Evolutionary conservation across 1,139 yeast species (phyloP), one percentile per base, ranked within the genome.

Genomic region (Wickerhamomyces sp.): DNA sequence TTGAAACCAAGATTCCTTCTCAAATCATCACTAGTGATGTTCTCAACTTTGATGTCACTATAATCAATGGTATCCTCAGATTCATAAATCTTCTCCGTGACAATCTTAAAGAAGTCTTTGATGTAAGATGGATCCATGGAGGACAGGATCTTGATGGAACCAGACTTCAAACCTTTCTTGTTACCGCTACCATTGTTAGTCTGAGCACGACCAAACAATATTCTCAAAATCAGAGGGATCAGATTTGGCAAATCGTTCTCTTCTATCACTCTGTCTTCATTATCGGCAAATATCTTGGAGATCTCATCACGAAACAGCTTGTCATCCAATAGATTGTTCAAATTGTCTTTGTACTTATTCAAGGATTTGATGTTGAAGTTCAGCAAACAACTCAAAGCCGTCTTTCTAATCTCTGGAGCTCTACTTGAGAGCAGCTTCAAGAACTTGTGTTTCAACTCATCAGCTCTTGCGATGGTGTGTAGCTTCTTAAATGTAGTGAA

Each of bases 191-290:
- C 61, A 21, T 58, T 61, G 22, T 65, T 59, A 5, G 71, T 66
- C 59, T 86, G 95, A 9, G 88, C 87, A 44, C 94, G 70, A 6
- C 98, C 98, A 58, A 82, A 91, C 23, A 93, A 62, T 19, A 93
- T 81, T 44, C 96, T 66, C 31, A 89, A 59, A 5, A 88, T 72
- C 30, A 85, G 56, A 2, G 94, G 93, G 72, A 88, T 73, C 6
- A 91, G 67, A 1, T 46, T 57, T 1, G 58, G 63, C 16, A 72
- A 64, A 53, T 89, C 96, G 7, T 66, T 67, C 12, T 65, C 68
- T 45, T 83, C 88, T 33, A 88, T 68, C 3, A 63, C 59, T 8
- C 68, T 68, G n/a, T 72, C 65, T n/a, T 70, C 76, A 31, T 65
- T 62, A 25, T 65, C 64, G 6, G 73, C 62, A 24, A 86, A 62